phyloP scores from a whole-genome alignment of 2,329 filamentous ascomycete species.

The Alternaria ventricosa region DNA sequence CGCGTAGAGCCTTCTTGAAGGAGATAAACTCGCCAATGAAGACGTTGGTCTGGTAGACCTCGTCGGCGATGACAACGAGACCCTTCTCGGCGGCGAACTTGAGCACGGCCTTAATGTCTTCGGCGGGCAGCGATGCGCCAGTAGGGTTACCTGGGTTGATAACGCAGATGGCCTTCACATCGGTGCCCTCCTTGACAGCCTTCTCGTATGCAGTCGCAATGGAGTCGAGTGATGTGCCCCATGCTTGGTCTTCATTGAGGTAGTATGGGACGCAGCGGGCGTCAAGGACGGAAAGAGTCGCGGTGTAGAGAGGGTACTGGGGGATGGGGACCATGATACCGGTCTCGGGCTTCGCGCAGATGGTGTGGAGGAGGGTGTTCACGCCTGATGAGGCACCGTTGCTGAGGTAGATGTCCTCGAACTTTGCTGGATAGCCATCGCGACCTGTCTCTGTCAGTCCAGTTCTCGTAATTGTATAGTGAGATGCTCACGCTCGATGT shows the following conservation, averaged over 20 bases:
- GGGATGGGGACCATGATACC: constrained; percentile 95
- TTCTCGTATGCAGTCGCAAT: constrained; percentile 77
- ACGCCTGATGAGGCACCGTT: constrained; percentile 93
- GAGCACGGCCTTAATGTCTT: constrained; percentile 83
- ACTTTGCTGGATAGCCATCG: constrained; percentile 85
- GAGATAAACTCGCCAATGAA: constrained; percentile 93
- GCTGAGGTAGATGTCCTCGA: constrained; percentile 85
- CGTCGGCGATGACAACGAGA: constrained; percentile 90
- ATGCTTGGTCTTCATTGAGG: constrained; percentile 83
- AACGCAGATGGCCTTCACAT: constrained; percentile 91
- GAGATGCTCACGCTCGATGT: constrained; percentile 75
- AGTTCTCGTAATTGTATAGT: background rate
- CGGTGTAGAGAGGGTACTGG: constrained; percentile 97
- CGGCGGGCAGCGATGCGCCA: constrained; percentile 79
- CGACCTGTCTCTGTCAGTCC: constrained; percentile 61
- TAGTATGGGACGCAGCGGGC: constrained; percentile 91
- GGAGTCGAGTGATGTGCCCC: constrained; percentile 84
- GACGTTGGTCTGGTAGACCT: constrained; percentile 99
- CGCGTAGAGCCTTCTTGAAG: constrained; percentile 88
- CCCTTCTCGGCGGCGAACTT: constrained; percentile 84
- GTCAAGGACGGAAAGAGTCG: constrained; percentile 84
- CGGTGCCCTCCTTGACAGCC: constrained; percentile 77
- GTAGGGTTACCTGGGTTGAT: constrained; percentile 99
- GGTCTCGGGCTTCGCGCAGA: constrained; percentile 77
- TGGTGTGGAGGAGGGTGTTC: constrained; percentile 88